phyloP scores from a whole-genome alignment of 305 asterid genomes.

The Andrographis paniculata region DNA sequence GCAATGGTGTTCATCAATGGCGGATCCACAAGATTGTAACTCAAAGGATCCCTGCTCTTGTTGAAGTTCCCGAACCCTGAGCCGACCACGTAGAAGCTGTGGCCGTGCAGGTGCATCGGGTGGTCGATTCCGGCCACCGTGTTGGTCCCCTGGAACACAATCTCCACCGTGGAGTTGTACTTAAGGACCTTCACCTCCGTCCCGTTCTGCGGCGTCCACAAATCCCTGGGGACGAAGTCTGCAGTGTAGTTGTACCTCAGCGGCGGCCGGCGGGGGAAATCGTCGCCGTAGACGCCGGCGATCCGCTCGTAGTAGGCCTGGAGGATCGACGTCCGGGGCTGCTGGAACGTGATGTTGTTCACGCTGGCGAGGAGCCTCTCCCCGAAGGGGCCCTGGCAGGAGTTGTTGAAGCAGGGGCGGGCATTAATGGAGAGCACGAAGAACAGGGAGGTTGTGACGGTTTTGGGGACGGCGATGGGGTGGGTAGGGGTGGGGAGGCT shows the following conservation, averaged over 20 bases:
- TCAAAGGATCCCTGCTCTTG: slow-evolving; percentile 25
- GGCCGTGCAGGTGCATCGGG: slow-evolving; percentile 70
- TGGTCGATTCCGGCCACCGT: slow-evolving; percentile 35
- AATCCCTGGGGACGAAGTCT: slow-evolving; percentile 4
- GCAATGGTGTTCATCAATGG: slow-evolving; percentile 40
- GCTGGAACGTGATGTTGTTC: slow-evolving; percentile 32
- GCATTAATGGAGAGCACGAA: slow-evolving; percentile 29
- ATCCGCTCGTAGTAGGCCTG: slow-evolving; percentile 28
- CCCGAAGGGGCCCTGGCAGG: slow-evolving; percentile 27
- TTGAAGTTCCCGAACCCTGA: slow-evolving; percentile 55
- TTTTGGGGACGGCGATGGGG: slow-evolving; percentile 25
- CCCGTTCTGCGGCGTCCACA: slow-evolving; percentile 25
- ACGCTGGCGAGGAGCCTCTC: slow-evolving; percentile 31
- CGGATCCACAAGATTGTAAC: slow-evolving; percentile 55
- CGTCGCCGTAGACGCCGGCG: slow-evolving; percentile 19
- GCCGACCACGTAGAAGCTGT: slow-evolving; percentile 51
- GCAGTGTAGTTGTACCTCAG: slow-evolving; percentile 25
- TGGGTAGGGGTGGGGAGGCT: slow-evolving; percentile 21
- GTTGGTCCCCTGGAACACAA: slow-evolving; percentile 54
- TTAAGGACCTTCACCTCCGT: slow-evolving; percentile 27
- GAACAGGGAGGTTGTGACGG: slow-evolving; percentile 9
- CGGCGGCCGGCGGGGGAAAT: slow-evolving; percentile 32
- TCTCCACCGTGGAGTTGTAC: slow-evolving; percentile 45
- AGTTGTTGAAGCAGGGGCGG: slow-evolving; percentile 14
- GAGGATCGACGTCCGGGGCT: slow-evolving; percentile 26